Percentiles rank a stretch among this genome's conserved stretches.
Evolutionary conservation across 306 rosid species (phyloP).

Genomic region (Vigna reflexopilosa): DNA sequence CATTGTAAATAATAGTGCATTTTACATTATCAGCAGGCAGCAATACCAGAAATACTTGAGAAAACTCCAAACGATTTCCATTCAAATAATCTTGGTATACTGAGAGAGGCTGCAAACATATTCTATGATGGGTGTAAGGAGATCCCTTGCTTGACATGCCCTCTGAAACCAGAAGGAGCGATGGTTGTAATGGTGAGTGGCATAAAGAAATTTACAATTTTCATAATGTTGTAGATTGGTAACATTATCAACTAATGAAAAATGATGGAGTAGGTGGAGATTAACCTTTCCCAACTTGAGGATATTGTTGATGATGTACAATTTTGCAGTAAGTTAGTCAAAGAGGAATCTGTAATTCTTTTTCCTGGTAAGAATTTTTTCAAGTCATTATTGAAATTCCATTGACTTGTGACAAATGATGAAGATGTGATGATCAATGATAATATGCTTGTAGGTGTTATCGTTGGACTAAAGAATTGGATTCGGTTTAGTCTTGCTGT

Average conservation of each 20-base stretch:
- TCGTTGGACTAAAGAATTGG: slow-evolving; percentile 65
- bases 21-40: slow-evolving; percentile 45
- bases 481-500: slow-evolving; percentile 54
- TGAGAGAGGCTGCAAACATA: slow-evolving; percentile 53
- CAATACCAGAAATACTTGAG: slow-evolving; percentile 57
- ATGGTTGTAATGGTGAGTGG: slow-evolving; percentile 60
- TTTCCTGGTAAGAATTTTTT: slow-evolving; percentile 57
- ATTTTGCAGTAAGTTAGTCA: slow-evolving; percentile 60
- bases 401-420: not conserved
- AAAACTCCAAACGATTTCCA: slow-evolving; percentile 50
- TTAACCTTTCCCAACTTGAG: slow-evolving; percentile 53
- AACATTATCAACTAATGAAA: not conserved
- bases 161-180: slow-evolving; percentile 62
- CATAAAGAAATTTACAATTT: not conserved
- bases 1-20: not conserved
- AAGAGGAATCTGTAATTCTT: slow-evolving; percentile 62
- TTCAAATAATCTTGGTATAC: slow-evolving; percentile 35
- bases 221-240: not conserved
- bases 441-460: slow-evolving; percentile 52
- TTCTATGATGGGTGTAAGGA: slow-evolving; percentile 54
- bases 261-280: slow-evolving; percentile 53
- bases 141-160: slow-evolving; percentile 64
- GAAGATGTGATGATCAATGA: not conserved
- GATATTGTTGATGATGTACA: slow-evolving; percentile 61
- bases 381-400: not conserved